A percentile compares a stretch with the other conserved stretches of the same genome.
Conservation (phyloP, 2,329 filamentous ascomycete species). For the Fusarium udum region DNA sequence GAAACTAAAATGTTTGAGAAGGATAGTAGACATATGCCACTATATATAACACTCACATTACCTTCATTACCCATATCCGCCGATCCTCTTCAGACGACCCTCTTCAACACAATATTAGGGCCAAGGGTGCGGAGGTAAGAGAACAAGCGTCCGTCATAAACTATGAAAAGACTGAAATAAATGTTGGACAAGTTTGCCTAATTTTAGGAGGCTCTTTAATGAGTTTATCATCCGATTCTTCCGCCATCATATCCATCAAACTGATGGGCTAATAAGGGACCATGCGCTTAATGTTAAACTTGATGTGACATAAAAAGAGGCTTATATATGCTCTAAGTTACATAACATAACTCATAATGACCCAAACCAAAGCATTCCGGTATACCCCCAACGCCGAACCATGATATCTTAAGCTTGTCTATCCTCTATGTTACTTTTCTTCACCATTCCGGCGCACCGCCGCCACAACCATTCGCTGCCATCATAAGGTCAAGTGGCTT, state of each 20-base stretch:
- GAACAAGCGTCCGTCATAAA: not conserved
- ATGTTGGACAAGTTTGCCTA: not conserved
- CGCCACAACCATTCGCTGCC: conserved; percentile 52
- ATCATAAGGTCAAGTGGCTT: conserved; percentile 52
- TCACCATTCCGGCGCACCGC: conserved; percentile 58
- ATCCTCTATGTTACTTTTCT: not conserved
- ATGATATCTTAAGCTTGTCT: not conserved
- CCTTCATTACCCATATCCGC: too few relatives aligned
- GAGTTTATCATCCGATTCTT: not conserved
- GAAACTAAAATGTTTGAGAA: too few relatives aligned
- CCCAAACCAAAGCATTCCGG: not conserved
- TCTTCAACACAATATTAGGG: not conserved
- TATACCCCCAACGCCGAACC: conserved; percentile 11
- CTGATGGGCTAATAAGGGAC: not conserved
- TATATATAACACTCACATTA: too few relatives aligned
- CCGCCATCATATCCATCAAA: not conserved
- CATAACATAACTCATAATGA: conserved; percentile 8
- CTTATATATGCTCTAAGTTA: conserved; percentile 14
- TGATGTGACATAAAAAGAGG: not conserved
- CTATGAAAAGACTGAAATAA: not conserved
- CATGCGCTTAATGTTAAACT: not conserved
- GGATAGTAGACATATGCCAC: too few relatives aligned
- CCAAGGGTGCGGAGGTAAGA: not conserved
- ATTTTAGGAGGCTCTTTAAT: not conserved
- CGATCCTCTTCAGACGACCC: too few relatives aligned